phyloP scores from a whole-genome alignment of 2,329 filamentous ascomycete species.

The Penicillium sp. region DNA sequence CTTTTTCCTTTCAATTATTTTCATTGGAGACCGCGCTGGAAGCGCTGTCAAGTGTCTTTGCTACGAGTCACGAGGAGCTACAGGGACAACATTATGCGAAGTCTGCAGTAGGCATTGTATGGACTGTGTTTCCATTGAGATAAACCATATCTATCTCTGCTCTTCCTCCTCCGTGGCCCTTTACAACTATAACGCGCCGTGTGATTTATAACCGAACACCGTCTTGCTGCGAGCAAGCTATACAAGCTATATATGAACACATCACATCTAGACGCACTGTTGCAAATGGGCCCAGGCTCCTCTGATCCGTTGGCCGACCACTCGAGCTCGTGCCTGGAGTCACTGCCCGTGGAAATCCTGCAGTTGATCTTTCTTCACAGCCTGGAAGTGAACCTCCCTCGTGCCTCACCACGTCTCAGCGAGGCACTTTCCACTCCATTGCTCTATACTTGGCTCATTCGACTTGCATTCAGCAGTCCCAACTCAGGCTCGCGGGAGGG shows the following conservation, averaged over 20 bases:
- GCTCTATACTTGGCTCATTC: conserved; percentile 47
- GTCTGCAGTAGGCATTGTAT: neutral
- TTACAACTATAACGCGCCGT: neutral
- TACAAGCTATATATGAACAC: neutral
- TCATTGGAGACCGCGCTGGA: neutral
- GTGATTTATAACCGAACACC: neutral
- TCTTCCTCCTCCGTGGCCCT: neutral
- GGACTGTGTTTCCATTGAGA: conserved; percentile 11
- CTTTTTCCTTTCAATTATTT: neutral
- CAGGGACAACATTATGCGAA: conserved; percentile 1
- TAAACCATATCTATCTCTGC: neutral
- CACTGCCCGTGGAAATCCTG: conserved; percentile 50
- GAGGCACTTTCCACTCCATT: conserved; percentile 40
- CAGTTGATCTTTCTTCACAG: conserved; percentile 53
- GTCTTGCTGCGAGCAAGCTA: neutral
- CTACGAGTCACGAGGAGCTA: neutral
- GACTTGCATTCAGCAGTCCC: conserved; percentile 44
- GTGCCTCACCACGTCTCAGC: conserved; percentile 45
- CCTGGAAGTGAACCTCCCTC: conserved; percentile 50
- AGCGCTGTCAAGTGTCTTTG: neutral
- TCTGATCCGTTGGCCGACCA: conserved; percentile 7
- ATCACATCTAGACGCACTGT: neutral
- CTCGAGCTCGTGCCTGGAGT: conserved; percentile 40
- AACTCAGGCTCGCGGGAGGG: conserved; percentile 31
- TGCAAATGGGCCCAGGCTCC: conserved; percentile 19